Evolutionary conservation across 2,329 filamentous ascomycete genomes (phyloP).

Genomic region (Helminthosporium solani): DNA sequence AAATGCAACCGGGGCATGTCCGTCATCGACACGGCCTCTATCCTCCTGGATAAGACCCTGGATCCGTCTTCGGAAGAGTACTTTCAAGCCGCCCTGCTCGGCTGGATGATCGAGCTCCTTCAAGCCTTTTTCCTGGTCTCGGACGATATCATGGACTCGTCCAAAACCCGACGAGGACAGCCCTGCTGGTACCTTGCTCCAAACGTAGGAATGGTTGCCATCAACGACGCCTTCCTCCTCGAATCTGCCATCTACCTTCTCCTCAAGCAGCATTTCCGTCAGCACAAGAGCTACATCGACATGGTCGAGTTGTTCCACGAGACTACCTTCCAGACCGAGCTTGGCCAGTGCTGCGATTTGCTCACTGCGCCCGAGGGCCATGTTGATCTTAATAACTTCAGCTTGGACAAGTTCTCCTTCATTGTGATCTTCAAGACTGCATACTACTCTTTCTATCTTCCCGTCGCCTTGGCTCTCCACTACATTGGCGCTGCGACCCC

Average conservation of each 20-base stretch:
- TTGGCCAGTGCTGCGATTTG: constrained; percentile 91
- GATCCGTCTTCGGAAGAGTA: constrained; percentile 70
- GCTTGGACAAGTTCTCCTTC: constrained; percentile 91
- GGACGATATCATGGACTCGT: constrained; percentile 97
- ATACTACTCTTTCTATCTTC: constrained; percentile 99
- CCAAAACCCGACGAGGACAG: constrained; percentile 88
- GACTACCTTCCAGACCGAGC: constrained; percentile 87
- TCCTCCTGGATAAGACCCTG: constrained; percentile 72
- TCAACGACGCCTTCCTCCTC: constrained; percentile 98
- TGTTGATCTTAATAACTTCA: constrained; percentile 93
- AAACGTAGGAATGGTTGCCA: constrained; percentile 90
- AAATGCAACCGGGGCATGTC: constrained; percentile 99
- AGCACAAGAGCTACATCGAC: constrained; percentile 84
- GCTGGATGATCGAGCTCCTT: constrained; percentile 97
- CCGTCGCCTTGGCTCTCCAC: constrained; percentile 85
- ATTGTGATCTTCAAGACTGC: constrained; percentile 99
- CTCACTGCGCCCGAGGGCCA: constrained; percentile 93
- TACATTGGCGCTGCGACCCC: constrained; percentile 81
- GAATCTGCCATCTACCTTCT: constrained; percentile 87
- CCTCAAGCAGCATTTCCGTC: constrained; percentile 90
- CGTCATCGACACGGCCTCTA: constrained; percentile 83
- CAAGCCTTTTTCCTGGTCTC: constrained; percentile 99
- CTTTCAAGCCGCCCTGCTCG: constrained; percentile 82
- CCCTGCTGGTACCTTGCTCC: constrained; percentile 96
- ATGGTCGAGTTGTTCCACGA: constrained; percentile 97